A percentile compares a stretch with the other conserved stretches of the same genome.
Conservation (phyloP, 495 filamentous ascomycete genomes). For the Neurospora hispaniola region DNA sequence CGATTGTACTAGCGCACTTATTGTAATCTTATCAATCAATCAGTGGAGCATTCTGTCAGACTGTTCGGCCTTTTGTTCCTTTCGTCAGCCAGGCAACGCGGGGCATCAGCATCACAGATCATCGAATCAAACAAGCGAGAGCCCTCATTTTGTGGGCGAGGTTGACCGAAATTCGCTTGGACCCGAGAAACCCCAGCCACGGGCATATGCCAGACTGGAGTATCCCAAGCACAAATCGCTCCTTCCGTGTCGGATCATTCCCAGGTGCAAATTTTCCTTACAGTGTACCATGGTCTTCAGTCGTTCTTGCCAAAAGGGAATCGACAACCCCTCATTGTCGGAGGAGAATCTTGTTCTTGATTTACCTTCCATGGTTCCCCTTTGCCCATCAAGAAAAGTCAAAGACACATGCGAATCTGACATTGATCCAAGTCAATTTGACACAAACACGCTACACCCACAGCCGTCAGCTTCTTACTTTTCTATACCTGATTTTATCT, state of each 20-base stretch:
- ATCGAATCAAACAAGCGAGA: constrained; percentile 16
- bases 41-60: constrained; percentile 13
- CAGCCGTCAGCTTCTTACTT: neutral
- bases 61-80: neutral
- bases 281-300: too few species aligned
- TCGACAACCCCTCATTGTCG: neutral
- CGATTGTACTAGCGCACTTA: constrained; percentile 1
- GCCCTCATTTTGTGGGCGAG: constrained; percentile 2
- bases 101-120: constrained; percentile 10
- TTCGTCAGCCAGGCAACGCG: neutral
- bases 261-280: neutral
- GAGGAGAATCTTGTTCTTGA: neutral
- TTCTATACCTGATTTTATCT: too few species aligned
- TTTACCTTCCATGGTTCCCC: neutral
- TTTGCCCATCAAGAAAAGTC: neutral
- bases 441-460: neutral
- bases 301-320: neutral
- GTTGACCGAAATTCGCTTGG: neutral
- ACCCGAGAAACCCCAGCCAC: neutral
- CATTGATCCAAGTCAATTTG: neutral
- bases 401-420: neutral
- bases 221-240: neutral
- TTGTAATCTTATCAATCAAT: constrained; percentile 30
- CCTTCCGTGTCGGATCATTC: neutral
- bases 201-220: neutral